These are phyloP conservation scores for Pleurotus platypus DNA, from an alignment of 768 basidiomycete genomes.

Conservation along the genomic window DNA sequence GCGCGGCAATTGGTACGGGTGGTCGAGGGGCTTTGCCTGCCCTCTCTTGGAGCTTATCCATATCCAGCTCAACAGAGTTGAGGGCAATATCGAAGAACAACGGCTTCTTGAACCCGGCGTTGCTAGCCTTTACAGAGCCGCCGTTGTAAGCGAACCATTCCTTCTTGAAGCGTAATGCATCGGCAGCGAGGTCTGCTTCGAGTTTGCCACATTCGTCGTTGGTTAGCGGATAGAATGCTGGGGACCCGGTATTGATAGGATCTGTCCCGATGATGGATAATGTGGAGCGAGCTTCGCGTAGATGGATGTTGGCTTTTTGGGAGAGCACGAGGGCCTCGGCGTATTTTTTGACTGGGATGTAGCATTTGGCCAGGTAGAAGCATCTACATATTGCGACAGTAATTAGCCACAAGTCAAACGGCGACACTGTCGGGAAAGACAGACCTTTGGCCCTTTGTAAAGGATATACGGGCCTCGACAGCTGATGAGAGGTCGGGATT, in stretches of 20 bases:
- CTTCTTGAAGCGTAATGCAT: constrained; percentile 53
- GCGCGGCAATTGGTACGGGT: constrained; percentile 18
- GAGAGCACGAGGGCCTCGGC: constrained; percentile 69
- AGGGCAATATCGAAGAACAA: constrained; percentile 93
- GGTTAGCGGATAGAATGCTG: constrained; percentile 54
- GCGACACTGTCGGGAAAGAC: constrained; percentile 10
- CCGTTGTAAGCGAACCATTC: constrained; percentile 82
- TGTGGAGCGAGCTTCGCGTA: constrained; percentile 66
- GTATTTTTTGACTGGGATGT: constrained; percentile 65
- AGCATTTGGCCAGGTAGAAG: constrained; percentile 73
- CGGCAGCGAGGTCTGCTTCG: constrained; percentile 45
- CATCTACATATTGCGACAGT: constrained; percentile 39
- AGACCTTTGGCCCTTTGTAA: constrained; percentile 73
- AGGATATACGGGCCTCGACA: constrained; percentile 72
- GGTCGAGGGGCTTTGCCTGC: constrained; percentile 55
- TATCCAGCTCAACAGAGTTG: constrained; percentile 86
- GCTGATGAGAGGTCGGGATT: constrained; percentile 77
- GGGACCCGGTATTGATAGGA: constrained; percentile 37
- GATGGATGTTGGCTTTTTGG: constrained; percentile 67
- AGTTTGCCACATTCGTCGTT: constrained; percentile 41
- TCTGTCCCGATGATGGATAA: constrained; percentile 43
- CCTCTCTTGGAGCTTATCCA: constrained; percentile 68
- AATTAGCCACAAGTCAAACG: background rate
- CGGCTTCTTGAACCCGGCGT: constrained; percentile 69
- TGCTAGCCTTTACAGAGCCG: constrained; percentile 43